phyloP scores from a whole-genome alignment of 1,284 basidiomycete species.

The Thelephora terrestris region DNA sequence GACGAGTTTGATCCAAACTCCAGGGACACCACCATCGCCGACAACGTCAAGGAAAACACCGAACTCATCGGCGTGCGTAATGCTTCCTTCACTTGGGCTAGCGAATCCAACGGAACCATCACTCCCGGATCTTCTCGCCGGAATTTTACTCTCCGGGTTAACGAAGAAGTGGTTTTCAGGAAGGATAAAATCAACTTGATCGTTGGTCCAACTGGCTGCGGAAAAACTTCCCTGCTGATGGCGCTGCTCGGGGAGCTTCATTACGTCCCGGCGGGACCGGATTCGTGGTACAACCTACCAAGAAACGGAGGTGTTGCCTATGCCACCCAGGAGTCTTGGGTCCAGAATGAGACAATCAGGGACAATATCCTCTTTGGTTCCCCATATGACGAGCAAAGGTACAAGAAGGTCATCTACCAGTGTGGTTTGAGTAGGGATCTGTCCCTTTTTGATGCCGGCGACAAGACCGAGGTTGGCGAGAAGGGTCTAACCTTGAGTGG shows the following conservation, averaged over 20 bases:
- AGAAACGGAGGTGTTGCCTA: conserved; percentile 57
- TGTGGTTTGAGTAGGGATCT: conserved; percentile 58
- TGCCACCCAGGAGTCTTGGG: conserved; percentile 71
- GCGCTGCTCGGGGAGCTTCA: conserved; percentile 56
- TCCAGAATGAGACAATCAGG: conserved; percentile 41
- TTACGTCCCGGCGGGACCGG: conserved; percentile 40
- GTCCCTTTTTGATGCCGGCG: conserved; percentile 59
- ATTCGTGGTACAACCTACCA: conserved; percentile 58
- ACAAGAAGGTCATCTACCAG: conserved; percentile 34
- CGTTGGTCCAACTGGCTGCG: conserved; percentile 49
- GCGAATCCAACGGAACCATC: conserved; percentile 15
- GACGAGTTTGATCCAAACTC: conserved; percentile 30
- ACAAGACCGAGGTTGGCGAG: conserved; percentile 63
- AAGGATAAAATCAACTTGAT: conserved; percentile 50
- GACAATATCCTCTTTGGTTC: conserved; percentile 37
- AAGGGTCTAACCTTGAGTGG: conserved; percentile 57
- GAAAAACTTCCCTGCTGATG: conserved; percentile 45
- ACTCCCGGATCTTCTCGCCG: conserved; percentile 22
- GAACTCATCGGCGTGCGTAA: conserved; percentile 29
- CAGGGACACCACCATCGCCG: conserved; percentile 11
- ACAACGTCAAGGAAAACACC: conserved; percentile 14
- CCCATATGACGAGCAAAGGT: conserved; percentile 31
- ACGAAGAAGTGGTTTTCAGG: conserved; percentile 46
- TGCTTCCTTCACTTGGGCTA: conserved; percentile 32
- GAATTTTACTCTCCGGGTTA: conserved; percentile 40